Evolutionary conservation across 768 basidiomycete species (phyloP).

Genomic region (Amanita jacksonii): DNA sequence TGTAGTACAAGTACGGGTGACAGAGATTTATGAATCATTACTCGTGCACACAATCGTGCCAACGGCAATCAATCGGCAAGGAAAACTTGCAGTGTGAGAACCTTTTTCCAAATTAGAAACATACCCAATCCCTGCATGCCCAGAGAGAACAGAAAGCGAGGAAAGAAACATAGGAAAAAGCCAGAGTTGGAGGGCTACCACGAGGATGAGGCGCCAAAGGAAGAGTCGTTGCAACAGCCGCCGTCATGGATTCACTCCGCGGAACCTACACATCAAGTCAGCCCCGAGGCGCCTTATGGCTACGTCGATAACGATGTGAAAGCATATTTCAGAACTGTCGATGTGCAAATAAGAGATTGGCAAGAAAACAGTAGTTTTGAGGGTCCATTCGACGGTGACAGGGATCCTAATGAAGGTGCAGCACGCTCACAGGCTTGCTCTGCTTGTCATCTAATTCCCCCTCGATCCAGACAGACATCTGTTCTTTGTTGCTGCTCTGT

Average conservation of each 20-base stretch:
- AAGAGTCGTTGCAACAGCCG: conserved; percentile 21
- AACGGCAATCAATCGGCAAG: too few species aligned
- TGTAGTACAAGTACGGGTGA: too few species aligned
- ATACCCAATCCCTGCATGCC: too few species aligned
- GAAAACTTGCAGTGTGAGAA: too few species aligned
- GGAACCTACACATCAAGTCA: conserved; percentile 25
- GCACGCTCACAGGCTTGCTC: conserved; percentile 15
- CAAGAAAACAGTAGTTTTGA: conserved; percentile 42
- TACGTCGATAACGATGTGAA: conserved; percentile 85
- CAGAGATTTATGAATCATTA: too few species aligned
- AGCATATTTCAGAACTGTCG: conserved; percentile 86
- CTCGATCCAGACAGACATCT: conserved; percentile 70
- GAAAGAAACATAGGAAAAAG: conserved; percentile 61
- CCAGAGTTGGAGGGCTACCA: conserved; percentile 17
- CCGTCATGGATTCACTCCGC: conserved; percentile 64
- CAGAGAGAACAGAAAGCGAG: conserved; percentile 64
- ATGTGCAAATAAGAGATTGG: conserved; percentile 83
- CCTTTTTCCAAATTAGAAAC: too few species aligned
- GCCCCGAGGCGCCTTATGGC: conserved; percentile 78
- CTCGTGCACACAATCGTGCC: too few species aligned
- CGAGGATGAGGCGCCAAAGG: conserved; percentile 10
- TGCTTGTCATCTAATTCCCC: too few species aligned
- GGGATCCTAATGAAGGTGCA: conserved; percentile 57
- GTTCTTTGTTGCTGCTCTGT: conserved; percentile 75
- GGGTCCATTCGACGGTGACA: conserved; percentile 25